Evolutionary conservation across 179 eudicot genomes (phyloP).

Genomic region (Silene noctiflora): DNA sequence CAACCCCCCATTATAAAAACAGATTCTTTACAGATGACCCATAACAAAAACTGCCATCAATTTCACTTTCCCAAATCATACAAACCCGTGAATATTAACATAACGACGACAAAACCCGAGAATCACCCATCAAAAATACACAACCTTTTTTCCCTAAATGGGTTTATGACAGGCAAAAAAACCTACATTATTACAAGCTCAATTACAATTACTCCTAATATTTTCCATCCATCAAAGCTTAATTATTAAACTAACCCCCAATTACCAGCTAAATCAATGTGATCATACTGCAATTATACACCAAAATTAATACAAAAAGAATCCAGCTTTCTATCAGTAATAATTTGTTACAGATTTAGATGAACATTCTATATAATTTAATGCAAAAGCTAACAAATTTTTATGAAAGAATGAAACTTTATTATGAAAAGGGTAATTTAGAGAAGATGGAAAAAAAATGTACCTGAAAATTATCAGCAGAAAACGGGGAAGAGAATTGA

Average conservation of each 20-base stretch:
- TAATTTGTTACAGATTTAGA: not conserved
- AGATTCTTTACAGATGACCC: not conserved
- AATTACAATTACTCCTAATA: not conserved
- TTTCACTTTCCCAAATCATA: not conserved
- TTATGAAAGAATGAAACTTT: not conserved
- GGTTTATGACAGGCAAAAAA: no score
- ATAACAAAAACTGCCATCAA: no score
- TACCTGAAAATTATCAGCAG: not conserved
- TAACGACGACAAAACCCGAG: no score
- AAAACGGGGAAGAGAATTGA: not conserved
- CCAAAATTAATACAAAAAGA: not conserved
- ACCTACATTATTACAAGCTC: not conserved
- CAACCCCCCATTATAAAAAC: not conserved
- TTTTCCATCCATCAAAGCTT: not conserved
- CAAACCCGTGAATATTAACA: no score
- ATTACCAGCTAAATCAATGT: not conserved
- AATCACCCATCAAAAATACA: no score
- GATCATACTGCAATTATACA: not conserved
- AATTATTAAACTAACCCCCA: not conserved
- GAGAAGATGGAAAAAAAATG: not conserved
- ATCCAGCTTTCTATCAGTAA: not conserved
- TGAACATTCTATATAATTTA: no score
- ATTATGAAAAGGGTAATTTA: not conserved
- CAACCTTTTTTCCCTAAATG: no score
- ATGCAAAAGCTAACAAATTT: not conserved